phyloP scores from a whole-genome alignment of 768 basidiomycete genomes.

The Chalciporus piperatus region DNA sequence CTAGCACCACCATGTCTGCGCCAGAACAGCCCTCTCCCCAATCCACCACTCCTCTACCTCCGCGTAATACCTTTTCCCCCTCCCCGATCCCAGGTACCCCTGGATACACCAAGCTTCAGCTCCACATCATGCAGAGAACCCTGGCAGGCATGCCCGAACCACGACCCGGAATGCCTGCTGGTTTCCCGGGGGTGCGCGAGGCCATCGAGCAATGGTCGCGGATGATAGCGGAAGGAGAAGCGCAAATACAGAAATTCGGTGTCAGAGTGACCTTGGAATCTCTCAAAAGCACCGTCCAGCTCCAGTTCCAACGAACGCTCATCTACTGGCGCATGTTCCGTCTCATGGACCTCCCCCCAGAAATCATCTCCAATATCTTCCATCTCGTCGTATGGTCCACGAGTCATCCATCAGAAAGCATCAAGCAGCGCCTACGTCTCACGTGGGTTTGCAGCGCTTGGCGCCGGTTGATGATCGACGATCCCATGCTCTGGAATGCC shows the following conservation, averaged over 20 bases:
- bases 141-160: constrained; percentile 23
- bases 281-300: constrained; percentile 17
- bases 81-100: constrained; percentile 20
- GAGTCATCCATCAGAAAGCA: constrained; percentile 32
- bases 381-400: constrained; percentile 58
- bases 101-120: constrained; percentile 17
- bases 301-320: constrained; percentile 20
- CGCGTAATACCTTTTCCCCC: not conserved
- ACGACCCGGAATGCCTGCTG: not conserved
- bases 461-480: constrained; percentile 47
- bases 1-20: constrained; percentile 14
- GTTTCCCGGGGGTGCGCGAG: constrained; percentile 2
- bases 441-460: constrained; percentile 60
- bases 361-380: constrained; percentile 65
- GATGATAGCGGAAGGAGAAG: constrained; percentile 17
- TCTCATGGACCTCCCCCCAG: constrained; percentile 60
- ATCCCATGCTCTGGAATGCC: constrained; percentile 59
- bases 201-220: constrained; percentile 12
- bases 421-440: constrained; percentile 43
- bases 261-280: constrained; percentile 11
- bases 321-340: constrained; percentile 47
- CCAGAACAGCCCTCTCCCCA: constrained; percentile 4
- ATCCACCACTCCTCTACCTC: constrained; percentile 8
- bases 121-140: constrained; percentile 15
- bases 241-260: constrained; percentile 19